Conservation (phyloP, 345 rosid genomes). For the Turritis glabra region DNA sequence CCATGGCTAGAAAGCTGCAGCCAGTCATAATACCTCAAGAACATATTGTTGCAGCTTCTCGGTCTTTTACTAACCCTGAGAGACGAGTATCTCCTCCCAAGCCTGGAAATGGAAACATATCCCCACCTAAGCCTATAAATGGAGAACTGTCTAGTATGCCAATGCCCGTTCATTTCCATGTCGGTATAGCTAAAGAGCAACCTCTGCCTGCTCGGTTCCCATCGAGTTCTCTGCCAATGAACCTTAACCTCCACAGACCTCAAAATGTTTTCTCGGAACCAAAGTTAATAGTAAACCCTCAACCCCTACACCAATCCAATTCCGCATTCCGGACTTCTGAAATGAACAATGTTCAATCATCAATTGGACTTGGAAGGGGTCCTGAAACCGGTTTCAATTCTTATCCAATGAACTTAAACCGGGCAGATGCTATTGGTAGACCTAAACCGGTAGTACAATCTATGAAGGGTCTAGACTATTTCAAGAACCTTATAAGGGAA, state of each 20-base stretch:
- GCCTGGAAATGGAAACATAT: constrained; percentile 14
- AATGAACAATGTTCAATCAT: constrained; percentile 28
- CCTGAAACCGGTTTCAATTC: constrained; percentile 25
- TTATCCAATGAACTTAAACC: constrained; percentile 23
- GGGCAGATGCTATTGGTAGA: constrained; percentile 12
- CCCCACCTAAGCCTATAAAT: constrained; percentile 10
- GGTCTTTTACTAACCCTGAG: constrained; percentile 18
- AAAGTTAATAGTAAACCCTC: constrained; percentile 9
- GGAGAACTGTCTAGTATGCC: constrained; percentile 4
- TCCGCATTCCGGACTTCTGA: constrained; percentile 2
- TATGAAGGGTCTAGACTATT: constrained; percentile 48
- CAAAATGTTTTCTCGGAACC: constrained; percentile 15
- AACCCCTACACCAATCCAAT: constrained; percentile 11
- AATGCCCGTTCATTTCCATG: constrained; percentile 21
- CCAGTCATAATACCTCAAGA: constrained; percentile 22
- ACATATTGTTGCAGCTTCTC: constrained; percentile 8
- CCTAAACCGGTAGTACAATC: constrained; percentile 29
- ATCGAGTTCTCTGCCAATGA: constrained; percentile 22
- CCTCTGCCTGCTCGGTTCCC: constrained; percentile 4
- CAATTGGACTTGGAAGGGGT: constrained; percentile 15
- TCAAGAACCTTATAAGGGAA: constrained; percentile 64
- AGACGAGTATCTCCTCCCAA: constrained; percentile 32
- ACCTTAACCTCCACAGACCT: constrained; percentile 26
- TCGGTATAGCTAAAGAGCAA: constrained; percentile 6
- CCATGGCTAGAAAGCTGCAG: constrained; percentile 12